A percentile compares a stretch with the other conserved stretches of the same genome.
Evolutionary conservation across 2,329 filamentous ascomycete species (phyloP).

Genomic region (Monilinia laxa): DNA sequence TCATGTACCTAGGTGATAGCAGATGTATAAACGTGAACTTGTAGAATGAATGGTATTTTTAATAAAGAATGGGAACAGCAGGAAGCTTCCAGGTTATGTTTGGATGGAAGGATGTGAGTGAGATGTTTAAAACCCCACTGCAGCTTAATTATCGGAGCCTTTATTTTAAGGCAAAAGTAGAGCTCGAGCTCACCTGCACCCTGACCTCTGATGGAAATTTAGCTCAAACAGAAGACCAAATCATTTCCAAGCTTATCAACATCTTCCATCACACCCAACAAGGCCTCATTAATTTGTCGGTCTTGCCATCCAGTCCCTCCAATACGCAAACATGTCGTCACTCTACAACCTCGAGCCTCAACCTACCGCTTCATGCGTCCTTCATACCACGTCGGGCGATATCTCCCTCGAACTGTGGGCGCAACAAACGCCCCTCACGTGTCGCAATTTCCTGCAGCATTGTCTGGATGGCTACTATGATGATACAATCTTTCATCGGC

Average conservation of each 20-base stretch:
- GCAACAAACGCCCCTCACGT: constrained; percentile 86
- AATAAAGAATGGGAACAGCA: no score
- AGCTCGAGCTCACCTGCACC: not conserved
- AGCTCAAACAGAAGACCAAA: not conserved
- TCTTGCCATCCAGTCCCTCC: not conserved
- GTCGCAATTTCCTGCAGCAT: constrained; percentile 93
- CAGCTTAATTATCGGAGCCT: not conserved
- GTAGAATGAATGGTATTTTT: no score
- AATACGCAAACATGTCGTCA: constrained; percentile 64
- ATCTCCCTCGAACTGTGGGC: constrained; percentile 91
- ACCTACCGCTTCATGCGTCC: constrained; percentile 85
- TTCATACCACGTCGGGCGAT: constrained; percentile 88
- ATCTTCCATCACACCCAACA: constrained; percentile 1
- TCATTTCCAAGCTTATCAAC: not conserved
- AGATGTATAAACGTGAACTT: no score
- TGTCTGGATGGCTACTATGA: constrained; percentile 95
- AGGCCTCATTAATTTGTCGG: constrained; percentile 35
- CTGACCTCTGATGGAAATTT: not conserved
- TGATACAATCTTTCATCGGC: constrained; percentile 88
- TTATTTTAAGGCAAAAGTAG: not conserved
- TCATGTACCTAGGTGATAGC: no score
- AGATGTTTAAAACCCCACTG: no score
- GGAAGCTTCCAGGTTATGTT: no score
- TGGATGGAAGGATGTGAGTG: no score
- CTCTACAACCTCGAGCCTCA: constrained; percentile 95